phyloP scores from a whole-genome alignment of 306 rosid genomes.

The Cicer cuneatum region DNA sequence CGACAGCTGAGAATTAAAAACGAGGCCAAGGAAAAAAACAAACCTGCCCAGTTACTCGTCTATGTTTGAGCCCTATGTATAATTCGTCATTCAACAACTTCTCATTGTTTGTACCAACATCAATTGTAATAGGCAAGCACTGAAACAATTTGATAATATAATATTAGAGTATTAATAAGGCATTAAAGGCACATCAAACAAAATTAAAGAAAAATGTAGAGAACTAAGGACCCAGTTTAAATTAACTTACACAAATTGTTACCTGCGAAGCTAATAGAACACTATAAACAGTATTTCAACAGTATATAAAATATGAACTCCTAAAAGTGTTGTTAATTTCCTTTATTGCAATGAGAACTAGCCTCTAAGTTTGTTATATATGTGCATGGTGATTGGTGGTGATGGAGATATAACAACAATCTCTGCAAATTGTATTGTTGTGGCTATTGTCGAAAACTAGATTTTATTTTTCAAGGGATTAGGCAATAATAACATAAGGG shows the following conservation, averaged over 20 bases:
- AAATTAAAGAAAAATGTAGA: not conserved
- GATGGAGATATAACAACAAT: not conserved
- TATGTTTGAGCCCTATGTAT: constrained; percentile 93
- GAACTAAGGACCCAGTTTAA: not conserved
- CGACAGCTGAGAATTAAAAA: constrained; percentile 28
- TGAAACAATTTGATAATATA: constrained; percentile 50
- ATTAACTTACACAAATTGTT: constrained; percentile 25
- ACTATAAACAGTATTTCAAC: constrained; percentile 12
- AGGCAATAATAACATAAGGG: not conserved
- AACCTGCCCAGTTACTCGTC: constrained; percentile 92
- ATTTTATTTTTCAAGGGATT: not conserved
- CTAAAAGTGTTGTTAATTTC: constrained; percentile 3
- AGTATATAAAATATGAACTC: constrained; percentile 6
- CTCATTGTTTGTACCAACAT: constrained; percentile 98
- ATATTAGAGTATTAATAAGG: constrained; percentile 14
- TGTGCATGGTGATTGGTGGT: no score
- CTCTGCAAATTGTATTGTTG: not conserved
- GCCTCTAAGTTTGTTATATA: no score
- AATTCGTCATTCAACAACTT: constrained; percentile 80
- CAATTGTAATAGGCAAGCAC: constrained; percentile 98
- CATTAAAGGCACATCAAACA: not conserved
- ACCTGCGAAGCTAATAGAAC: constrained; percentile 19
- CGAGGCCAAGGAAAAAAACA: constrained; percentile 24
- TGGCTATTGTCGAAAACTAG: not conserved
- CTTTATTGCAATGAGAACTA: not conserved